These are phyloP conservation scores for Centrapalus pauciflorus DNA, from an alignment of 129 eudicot genomes.

Conservation along the genomic window DNA sequence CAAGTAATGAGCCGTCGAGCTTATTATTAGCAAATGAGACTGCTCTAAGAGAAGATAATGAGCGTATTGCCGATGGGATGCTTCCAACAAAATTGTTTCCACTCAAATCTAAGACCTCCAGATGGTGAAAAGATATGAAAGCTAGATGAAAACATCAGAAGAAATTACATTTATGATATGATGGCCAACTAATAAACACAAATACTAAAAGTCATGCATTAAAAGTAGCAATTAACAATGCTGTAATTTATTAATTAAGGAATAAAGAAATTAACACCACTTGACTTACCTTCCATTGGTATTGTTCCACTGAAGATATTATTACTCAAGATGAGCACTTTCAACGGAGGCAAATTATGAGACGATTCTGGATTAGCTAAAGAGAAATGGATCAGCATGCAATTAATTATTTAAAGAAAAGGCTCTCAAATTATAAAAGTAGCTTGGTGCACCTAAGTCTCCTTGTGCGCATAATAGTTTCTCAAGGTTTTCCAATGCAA, in stretches of 20 bases:
- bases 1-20: not conserved
- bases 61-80: constrained; percentile 4
- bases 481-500: not conserved
- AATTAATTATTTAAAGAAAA: not conserved
- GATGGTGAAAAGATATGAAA: not conserved
- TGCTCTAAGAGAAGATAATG: constrained; percentile 5
- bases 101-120: constrained; percentile 25
- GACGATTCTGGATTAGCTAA: not conserved
- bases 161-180: not conserved
- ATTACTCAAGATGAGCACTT: not conserved
- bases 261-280: not conserved
- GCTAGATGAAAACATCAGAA: not conserved
- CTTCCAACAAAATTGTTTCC: not conserved
- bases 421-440: not conserved
- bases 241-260: not conserved
- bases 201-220: not conserved
- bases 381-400: not conserved
- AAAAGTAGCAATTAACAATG: not conserved
- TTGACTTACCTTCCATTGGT: not conserved
- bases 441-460: not conserved
- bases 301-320: constrained; percentile 3
- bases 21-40: not conserved
- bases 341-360: not conserved
- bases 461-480: not conserved
- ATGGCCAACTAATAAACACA: not conserved